phyloP scores from a whole-genome alignment of 2,329 filamentous ascomycete genomes.

The Penicillium sp. region DNA sequence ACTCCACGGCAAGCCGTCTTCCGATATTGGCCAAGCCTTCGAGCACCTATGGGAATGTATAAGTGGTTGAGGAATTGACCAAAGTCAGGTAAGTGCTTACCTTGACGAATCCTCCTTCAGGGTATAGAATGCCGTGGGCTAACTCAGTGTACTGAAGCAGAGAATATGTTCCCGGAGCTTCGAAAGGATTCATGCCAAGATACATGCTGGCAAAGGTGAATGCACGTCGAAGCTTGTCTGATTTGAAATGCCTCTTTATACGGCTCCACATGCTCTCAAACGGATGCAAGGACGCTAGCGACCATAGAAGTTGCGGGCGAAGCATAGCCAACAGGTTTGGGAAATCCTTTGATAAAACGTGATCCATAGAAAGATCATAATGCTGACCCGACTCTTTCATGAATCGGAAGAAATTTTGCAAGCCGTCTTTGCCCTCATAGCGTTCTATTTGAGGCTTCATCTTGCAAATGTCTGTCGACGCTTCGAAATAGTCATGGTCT shows the following conservation, averaged over 20 bases:
- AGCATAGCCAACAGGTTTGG: conserved; percentile 59
- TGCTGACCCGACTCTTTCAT: conserved; percentile 67
- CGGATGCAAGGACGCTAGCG: conserved; percentile 64
- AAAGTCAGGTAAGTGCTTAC: not conserved
- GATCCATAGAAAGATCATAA: conserved; percentile 66
- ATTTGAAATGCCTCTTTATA: conserved; percentile 67
- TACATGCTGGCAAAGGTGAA: conserved; percentile 83
- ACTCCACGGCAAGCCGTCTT: not conserved
- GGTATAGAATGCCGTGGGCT: conserved; percentile 71
- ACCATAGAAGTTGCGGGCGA: conserved; percentile 58
- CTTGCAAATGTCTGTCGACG: conserved; percentile 66
- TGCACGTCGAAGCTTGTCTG: conserved; percentile 66
- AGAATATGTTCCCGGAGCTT: conserved; percentile 72
- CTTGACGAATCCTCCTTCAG: conserved; percentile 64
- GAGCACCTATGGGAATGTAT: not conserved
- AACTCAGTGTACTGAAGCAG: conserved; percentile 74
- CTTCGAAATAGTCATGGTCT: conserved; percentile 58
- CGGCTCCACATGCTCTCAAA: conserved; percentile 70
- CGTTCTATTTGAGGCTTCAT: conserved; percentile 73
- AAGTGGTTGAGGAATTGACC: not conserved
- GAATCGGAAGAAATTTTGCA: conserved; percentile 67
- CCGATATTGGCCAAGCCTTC: not conserved
- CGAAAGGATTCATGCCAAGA: conserved; percentile 77
- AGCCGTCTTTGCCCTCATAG: conserved; percentile 71
- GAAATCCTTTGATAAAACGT: conserved; percentile 70